Percentiles rank a stretch among this genome's conserved stretches.
These are phyloP conservation scores for Sedum album DNA, from an alignment of 164 flowering plant species.

Conservation along the genomic window DNA sequence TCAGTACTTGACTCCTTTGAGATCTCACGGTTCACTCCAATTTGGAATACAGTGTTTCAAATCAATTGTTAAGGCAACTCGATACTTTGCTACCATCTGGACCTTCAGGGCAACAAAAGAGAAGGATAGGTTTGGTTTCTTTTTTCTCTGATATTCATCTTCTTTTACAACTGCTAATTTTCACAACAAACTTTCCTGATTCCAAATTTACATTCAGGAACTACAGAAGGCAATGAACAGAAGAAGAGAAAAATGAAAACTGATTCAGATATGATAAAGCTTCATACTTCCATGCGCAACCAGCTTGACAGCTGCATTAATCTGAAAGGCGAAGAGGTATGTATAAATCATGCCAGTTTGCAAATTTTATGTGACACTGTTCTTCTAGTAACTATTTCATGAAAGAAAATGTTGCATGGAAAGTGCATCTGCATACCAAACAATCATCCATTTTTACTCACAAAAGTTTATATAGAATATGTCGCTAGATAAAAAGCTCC, in stretches of 20 bases:
- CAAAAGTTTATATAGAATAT: not conserved
- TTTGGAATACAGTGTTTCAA: conserved; percentile 50
- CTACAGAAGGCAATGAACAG: conserved; percentile 80
- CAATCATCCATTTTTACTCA: not conserved
- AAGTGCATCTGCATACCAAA: not conserved
- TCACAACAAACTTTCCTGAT: conserved; percentile 4
- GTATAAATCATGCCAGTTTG: conserved; percentile 4
- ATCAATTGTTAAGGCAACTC: conserved; percentile 43
- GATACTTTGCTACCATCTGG: conserved; percentile 70
- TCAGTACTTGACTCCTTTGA: not conserved
- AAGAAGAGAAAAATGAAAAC: conserved; percentile 73
- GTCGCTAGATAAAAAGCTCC: not conserved
- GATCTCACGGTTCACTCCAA: conserved; percentile 7
- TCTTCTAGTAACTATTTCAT: not conserved
- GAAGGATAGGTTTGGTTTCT: conserved; percentile 53
- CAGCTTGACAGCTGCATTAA: conserved; percentile 61
- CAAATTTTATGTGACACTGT: not conserved
- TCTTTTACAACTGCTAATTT: not conserved
- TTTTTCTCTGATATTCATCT: not conserved
- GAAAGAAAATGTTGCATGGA: not conserved
- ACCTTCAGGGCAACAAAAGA: conserved; percentile 57
- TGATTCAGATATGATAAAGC: conserved; percentile 67
- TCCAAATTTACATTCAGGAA: conserved; percentile 9
- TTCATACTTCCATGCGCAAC: conserved; percentile 55
- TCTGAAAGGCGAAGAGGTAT: conserved; percentile 90